Conservation (phyloP, 2,329 filamentous ascomycete species). For the Microcyclosporella mali region DNA sequence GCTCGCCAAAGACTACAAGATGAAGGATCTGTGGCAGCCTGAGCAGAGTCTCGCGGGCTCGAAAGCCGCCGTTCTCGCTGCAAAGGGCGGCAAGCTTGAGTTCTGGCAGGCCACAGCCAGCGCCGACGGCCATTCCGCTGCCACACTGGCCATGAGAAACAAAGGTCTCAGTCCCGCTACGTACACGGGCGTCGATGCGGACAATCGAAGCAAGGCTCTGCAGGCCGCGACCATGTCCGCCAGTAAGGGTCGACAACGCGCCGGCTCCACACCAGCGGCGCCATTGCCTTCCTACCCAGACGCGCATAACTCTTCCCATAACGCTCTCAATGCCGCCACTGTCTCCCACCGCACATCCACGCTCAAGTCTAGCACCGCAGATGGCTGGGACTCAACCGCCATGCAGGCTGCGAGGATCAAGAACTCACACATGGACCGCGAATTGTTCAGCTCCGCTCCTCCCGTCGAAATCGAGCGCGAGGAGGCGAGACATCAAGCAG, state of each 20-base stretch:
- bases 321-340: constrained; percentile 68
- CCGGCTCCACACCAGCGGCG: constrained; percentile 52
- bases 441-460: constrained; percentile 73
- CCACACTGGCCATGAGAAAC: constrained; percentile 59
- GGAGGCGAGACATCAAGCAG: constrained; percentile 65
- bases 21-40: constrained; percentile 57
- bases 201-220: constrained; percentile 60
- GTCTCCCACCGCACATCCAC: constrained; percentile 53
- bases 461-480: constrained; percentile 66
- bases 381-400: constrained; percentile 41
- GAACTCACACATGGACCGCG: constrained; percentile 63
- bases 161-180: constrained; percentile 42
- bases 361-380: constrained; percentile 11
- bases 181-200: constrained; percentile 42
- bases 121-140: constrained; percentile 59
- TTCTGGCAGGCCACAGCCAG: constrained; percentile 47
- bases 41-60: constrained; percentile 60
- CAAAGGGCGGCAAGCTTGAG: constrained; percentile 47
- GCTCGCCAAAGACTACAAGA: constrained; percentile 55
- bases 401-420: constrained; percentile 58
- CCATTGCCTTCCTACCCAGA: constrained; percentile 48
- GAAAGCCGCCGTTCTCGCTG: constrained; percentile 67
- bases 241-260: constrained; percentile 53
- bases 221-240: constrained; percentile 74
- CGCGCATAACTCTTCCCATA: constrained; percentile 54